Percentiles rank a stretch among this genome's conserved stretches.
Evolutionary conservation across 176 grass and related monocot genomes (phyloP).

Genomic region (Oryza longistaminata): DNA sequence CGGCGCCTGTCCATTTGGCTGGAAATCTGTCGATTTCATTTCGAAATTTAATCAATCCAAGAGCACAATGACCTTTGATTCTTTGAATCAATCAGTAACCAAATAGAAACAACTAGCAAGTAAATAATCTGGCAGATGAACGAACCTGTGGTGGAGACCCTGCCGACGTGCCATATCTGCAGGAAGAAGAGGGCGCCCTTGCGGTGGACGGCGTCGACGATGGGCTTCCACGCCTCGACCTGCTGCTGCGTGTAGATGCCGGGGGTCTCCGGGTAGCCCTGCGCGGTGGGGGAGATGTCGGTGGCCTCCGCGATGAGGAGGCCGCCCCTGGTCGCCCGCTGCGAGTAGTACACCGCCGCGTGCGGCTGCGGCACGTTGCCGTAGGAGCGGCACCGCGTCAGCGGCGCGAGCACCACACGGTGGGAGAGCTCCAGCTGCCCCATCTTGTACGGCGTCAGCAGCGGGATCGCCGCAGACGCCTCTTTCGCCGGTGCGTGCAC

Average conservation of each 20-base stretch:
- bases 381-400: conserved; percentile 50
- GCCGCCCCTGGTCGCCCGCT: conserved; percentile 48
- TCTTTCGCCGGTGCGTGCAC: not conserved
- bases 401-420: conserved; percentile 56
- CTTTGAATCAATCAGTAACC: no score
- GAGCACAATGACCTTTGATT: not conserved
- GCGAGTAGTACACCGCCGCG: conserved; percentile 46
- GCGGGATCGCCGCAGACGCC: conserved; percentile 16
- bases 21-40: conserved; percentile 1
- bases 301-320: conserved; percentile 54
- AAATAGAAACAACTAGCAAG: no score
- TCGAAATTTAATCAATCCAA: not conserved
- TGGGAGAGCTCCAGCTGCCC: conserved; percentile 49
- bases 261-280: conserved; percentile 36
- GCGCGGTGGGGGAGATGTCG: conserved; percentile 40
- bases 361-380: conserved; percentile 54
- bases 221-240: conserved; percentile 56
- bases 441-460: conserved; percentile 47
- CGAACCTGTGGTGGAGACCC: conserved; percentile 44
- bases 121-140: no score
- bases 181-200: conserved; percentile 49
- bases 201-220: conserved; percentile 59
- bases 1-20: not conserved
- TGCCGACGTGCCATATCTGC: conserved; percentile 49
- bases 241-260: conserved; percentile 48